These are phyloP conservation scores for Fusarium secorum DNA, from an alignment of 2,329 filamentous ascomycete species.

Conservation along the genomic window DNA sequence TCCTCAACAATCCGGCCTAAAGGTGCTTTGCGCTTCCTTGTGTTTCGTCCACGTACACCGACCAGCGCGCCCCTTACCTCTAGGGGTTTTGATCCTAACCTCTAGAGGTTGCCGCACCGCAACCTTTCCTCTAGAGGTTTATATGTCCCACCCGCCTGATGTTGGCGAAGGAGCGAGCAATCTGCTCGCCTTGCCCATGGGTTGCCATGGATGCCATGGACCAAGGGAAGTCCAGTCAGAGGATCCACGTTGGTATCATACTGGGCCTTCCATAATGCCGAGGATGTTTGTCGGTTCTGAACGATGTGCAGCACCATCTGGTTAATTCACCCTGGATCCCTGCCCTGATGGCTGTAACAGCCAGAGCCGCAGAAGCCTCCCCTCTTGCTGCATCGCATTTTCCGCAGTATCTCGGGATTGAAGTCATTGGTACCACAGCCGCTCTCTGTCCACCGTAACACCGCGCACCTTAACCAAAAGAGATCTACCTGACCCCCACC, in stretches of 20 bases:
- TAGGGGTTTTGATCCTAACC: constrained; percentile 40
- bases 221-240: constrained; percentile 42
- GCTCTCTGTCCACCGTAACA: constrained; percentile 7
- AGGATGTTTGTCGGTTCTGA: constrained; percentile 35
- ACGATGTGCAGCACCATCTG: constrained; percentile 15
- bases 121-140: constrained; percentile 42
- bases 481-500: constrained; percentile 26
- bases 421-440: constrained; percentile 10
- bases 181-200: constrained; percentile 34
- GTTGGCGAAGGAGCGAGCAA: constrained; percentile 37
- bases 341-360: constrained; percentile 31
- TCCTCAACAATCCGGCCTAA: constrained; percentile 41
- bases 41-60: constrained; percentile 40
- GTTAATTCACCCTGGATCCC: constrained; percentile 31
- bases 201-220: constrained; percentile 37
- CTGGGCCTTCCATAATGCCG: constrained; percentile 41
- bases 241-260: constrained; percentile 41
- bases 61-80: constrained; percentile 40
- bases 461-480: constrained; percentile 20
- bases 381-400: constrained; percentile 25
- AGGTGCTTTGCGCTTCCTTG: constrained; percentile 37
- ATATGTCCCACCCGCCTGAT: constrained; percentile 41
- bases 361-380: constrained; percentile 39
- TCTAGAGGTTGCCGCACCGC: constrained; percentile 42
- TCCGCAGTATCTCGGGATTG: constrained; percentile 30